Evolutionary conservation across 768 basidiomycete species (phyloP), one percentile per base, ranked within the genome.

Genomic region (Mycena belliarum): DNA sequence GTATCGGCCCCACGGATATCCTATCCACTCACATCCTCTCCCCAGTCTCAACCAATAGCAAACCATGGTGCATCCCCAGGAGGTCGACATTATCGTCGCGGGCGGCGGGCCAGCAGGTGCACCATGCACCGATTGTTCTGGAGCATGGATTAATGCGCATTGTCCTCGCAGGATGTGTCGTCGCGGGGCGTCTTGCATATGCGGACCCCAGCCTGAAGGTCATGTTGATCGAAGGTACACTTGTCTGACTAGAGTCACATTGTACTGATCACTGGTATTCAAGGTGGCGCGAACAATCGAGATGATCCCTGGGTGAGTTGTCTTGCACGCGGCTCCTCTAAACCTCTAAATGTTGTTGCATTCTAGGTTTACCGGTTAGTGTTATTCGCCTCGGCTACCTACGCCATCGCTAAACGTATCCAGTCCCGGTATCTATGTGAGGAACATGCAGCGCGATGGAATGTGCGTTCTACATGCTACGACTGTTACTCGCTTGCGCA

Each of bases 131-230:
- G 12, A 2, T 32, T 35, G 9, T 35, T 32, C 29, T 32, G 29
- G 29, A 32, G n/a, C 9, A 32, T 37, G 52, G 20, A 21, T 37
- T 48, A 40, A 35, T 32, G 26, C 52, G 32, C 52, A 21, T 48
- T 23, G 40, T 40, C 10, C n/a, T n/a, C n/a, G n/a, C 60, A 76
- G 86, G 85, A 59, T 85, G 85, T 66, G 87, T 86, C 49, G 81
- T 84, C 26, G 87, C 87, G 14, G 87, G 87, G 52, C 78, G 87
- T 53, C 72, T 89, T 50, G 87, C 87, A 0, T 85, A 83, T 64
- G 86, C 87, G 37, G 87, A 88, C 70, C 86, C 87, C 24, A 88
- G 74, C 65, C 70, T 89, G 54, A 87, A 88, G 68, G 86, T 89
- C 56, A 86, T 88, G 84, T 80, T 89, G 64, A 84, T 88, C 57